Conservation (phyloP, 1,139 yeast species). For the Scheffersomyces lignicola region DNA sequence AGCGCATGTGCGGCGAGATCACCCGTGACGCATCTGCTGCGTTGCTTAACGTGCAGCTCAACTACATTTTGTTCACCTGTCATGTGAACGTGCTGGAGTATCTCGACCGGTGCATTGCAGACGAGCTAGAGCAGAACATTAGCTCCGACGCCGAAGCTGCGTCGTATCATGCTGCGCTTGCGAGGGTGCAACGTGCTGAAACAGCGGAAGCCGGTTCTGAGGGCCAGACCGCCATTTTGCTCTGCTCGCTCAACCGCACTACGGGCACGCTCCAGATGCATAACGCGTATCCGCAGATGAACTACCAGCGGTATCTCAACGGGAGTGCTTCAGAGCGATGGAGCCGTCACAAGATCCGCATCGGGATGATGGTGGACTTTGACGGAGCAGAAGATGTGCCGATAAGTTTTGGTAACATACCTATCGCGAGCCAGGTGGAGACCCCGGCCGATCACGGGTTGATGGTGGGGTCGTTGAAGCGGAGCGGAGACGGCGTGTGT, state of each 20-base stretch:
- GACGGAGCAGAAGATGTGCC: no score
- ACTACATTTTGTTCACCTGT: slow-evolving; percentile 35
- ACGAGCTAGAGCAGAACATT: no score
- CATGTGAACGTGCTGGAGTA: slow-evolving; percentile 27
- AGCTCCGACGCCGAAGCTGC: no score
- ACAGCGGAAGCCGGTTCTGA: slow-evolving; percentile 1
- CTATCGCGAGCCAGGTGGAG: no score
- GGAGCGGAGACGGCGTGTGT: no score
- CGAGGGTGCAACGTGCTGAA: slow-evolving; percentile 12
- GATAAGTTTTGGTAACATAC: no score
- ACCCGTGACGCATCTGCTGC: slow-evolving; percentile 18
- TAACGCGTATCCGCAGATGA: slow-evolving; percentile 17
- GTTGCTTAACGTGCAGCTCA: slow-evolving; percentile 36
- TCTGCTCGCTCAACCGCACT: slow-evolving; percentile 35
- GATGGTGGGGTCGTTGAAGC: no score
- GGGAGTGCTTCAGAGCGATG: no score
- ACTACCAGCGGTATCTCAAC: no score
- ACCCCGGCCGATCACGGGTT: no score
- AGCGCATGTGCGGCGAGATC: slow-evolving; percentile 27
- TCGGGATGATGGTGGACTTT: no score
- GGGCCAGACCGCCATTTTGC: slow-evolving; percentile 16
- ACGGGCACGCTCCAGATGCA: slow-evolving; percentile 27
- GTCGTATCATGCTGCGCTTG: slow-evolving; percentile 10
- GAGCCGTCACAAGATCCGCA: no score
- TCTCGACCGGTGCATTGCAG: slow-evolving; percentile 18